These are phyloP conservation scores for Boletus barrowsii DNA, from an alignment of 768 basidiomycete species.

Conservation along the genomic window DNA sequence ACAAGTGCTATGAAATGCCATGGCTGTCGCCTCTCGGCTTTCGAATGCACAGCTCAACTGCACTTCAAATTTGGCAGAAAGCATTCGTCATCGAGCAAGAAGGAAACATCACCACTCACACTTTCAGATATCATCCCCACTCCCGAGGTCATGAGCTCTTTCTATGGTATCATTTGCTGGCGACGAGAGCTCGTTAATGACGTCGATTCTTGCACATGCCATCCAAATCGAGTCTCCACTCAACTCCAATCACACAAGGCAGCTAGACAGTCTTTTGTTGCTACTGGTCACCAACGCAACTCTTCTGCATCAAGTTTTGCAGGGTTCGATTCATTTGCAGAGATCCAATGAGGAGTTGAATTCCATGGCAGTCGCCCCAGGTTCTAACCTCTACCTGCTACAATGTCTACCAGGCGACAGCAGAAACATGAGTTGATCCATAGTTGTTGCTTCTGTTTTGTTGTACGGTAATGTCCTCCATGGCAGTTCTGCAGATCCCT, in stretches of 20 bases:
- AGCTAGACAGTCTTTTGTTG: conserved; percentile 11
- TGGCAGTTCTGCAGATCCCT: conserved; percentile 64
- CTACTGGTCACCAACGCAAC: conserved; percentile 32
- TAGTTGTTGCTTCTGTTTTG: conserved; percentile 76
- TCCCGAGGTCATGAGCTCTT: conserved; percentile 45
- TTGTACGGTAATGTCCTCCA: conserved; percentile 71
- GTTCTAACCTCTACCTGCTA: conserved; percentile 58
- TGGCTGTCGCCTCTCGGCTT: conserved; percentile 40
- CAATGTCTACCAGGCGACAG: conserved; percentile 39
- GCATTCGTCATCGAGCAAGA: conserved; percentile 13
- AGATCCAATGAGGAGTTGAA: conserved; percentile 77
- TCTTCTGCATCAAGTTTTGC: conserved; percentile 61
- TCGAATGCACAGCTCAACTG: conserved; percentile 68
- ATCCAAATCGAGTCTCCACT: conserved; percentile 37
- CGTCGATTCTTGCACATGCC: conserved; percentile 53
- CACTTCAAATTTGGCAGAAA: conserved; percentile 73
- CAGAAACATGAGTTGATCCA: conserved; percentile 56
- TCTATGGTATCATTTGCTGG: conserved; percentile 44
- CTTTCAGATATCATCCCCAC: conserved; percentile 78
- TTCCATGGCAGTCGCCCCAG: conserved; percentile 58
- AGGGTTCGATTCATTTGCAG: conserved; percentile 73
- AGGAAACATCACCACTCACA: conserved; percentile 38
- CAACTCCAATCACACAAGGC: conserved; percentile 39
- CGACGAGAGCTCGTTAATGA: conserved; percentile 52
- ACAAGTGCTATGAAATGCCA: conserved; percentile 24